These are phyloP conservation scores for Apostasia ramifera DNA, from an alignment of 106 monocot genomes.

Conservation along the genomic window DNA sequence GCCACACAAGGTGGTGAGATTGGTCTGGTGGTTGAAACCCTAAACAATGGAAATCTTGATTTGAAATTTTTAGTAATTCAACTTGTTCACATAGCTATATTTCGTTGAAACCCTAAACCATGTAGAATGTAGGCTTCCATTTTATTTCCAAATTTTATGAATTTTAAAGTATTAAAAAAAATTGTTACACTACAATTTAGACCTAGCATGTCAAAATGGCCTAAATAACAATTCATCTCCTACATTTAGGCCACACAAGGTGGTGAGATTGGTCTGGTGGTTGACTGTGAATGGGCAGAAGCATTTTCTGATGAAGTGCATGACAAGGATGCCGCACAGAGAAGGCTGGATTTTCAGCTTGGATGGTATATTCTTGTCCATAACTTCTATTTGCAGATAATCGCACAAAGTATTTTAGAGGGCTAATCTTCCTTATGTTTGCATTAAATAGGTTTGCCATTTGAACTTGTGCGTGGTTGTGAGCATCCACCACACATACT, in stretches of 20 bases:
- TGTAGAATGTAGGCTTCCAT: no score
- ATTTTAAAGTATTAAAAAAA: no score
- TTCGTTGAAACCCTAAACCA: not conserved
- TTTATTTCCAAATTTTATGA: no score
- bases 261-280: constrained; percentile 77
- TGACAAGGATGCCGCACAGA: constrained; percentile 65
- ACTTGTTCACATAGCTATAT: not conserved
- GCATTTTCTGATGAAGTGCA: constrained; percentile 64
- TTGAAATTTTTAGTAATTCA: no score
- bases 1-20: constrained; percentile 85
- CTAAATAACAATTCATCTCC: not conserved
- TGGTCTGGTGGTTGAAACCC: constrained; percentile 76
- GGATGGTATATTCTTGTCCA: constrained; percentile 60
- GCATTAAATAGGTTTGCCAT: no score
- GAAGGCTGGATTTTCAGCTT: constrained; percentile 83
- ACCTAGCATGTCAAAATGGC: not conserved
- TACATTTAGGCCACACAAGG: constrained; percentile 61
- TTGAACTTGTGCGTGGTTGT: no score
- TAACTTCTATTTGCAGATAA: no score
- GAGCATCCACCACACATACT: not conserved
- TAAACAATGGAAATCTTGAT: no score
- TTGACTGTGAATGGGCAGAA: constrained; percentile 98
- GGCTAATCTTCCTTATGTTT: no score
- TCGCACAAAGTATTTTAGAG: no score
- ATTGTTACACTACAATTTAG: no score